Evolutionary conservation across 2,329 filamentous ascomycete species (phyloP), one percentile per base, ranked within the genome.

Genomic region (Alternaria sp.): DNA sequence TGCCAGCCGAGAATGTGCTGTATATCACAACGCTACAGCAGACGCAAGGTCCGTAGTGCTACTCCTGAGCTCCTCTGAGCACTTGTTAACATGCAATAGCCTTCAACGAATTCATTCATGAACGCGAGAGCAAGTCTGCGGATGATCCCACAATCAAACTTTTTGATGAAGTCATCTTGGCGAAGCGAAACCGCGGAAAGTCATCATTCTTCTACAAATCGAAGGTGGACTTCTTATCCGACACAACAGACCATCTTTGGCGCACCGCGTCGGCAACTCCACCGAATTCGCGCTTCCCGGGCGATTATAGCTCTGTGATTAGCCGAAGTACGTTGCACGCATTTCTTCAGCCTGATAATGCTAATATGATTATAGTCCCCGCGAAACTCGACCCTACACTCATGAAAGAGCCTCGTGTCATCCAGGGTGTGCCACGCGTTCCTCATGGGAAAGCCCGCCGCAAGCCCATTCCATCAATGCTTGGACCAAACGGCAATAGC

Each of bases 321-420:
- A 82, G 79, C 60, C 74, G 83, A 77, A 81, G 82, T 84, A 68
- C 67, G 79, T 6, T 21, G 2, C 28, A 23, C 5, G 5, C 29
- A 37, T 6, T 11, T 31, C 44, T n/a, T 44, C 14, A 14, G 11
- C n/a, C 6, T 11, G 44, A 29, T 4, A 24, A 21, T 37, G n/a
- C 80, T 54, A 85, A 40, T 84, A 84, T n/a, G 85, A n/a, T 23
- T 29, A 10, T 53, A 87, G 86, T 91, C 36, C 95, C 95, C 5
- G 88, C 91, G 7, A 93, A 91, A 72, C 84, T 99, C 9, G 95
- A 99, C 70, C 85, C 89, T 4, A 86, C 88, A 13, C 82, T 97
- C 45, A 97, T 98, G 92, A 92, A 92, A 75, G 93, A 97, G 78
- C 93, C 93, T 29, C 86, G 93, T 57, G 88, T 91, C 62, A 94